Evolutionary conservation across 306 rosid species (phyloP).

Genomic region (Hylodesmum podocarpum): DNA sequence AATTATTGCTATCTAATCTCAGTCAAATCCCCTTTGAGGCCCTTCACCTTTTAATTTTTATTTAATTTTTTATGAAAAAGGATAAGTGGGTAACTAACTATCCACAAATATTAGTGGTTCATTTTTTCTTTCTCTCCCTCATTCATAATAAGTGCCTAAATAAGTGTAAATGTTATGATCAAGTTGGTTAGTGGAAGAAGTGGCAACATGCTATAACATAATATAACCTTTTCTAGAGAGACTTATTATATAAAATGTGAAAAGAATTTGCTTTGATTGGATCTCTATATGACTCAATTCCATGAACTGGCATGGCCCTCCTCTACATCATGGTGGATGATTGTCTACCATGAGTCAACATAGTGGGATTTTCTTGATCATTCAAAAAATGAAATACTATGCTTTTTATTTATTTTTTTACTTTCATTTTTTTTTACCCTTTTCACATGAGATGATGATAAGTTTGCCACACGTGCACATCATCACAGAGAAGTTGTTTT

Average conservation of each 20-base stretch:
- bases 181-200: slow-evolving; percentile 52
- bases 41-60: not conserved
- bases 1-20: slow-evolving; percentile 33
- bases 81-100: slow-evolving; percentile 19
- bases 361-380: slow-evolving; percentile 53
- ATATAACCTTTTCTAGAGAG: slow-evolving; percentile 45
- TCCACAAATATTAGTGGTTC: not conserved
- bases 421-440: not conserved
- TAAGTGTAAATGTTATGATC: slow-evolving; percentile 21
- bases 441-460: slow-evolving; percentile 52
- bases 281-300: slow-evolving; percentile 29
- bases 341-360: slow-evolving; percentile 61
- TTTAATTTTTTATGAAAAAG: not conserved
- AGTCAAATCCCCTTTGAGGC: slow-evolving; percentile 27
- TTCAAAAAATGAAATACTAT: slow-evolving; percentile 22
- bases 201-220: slow-evolving; percentile 47
- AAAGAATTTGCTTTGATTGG: slow-evolving; percentile 6
- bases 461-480: slow-evolving; percentile 88
- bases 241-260: slow-evolving; percentile 3
- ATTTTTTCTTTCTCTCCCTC: not conserved
- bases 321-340: slow-evolving; percentile 51
- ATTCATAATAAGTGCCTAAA: slow-evolving; percentile 22
- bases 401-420: not conserved
- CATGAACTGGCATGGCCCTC: slow-evolving; percentile 50
- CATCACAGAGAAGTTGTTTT: slow-evolving; percentile 45